Percentiles rank a stretch among this genome's conserved stretches.
phyloP scores from a whole-genome alignment of 2,329 filamentous ascomycete genomes.

The Camillea tinctor region DNA sequence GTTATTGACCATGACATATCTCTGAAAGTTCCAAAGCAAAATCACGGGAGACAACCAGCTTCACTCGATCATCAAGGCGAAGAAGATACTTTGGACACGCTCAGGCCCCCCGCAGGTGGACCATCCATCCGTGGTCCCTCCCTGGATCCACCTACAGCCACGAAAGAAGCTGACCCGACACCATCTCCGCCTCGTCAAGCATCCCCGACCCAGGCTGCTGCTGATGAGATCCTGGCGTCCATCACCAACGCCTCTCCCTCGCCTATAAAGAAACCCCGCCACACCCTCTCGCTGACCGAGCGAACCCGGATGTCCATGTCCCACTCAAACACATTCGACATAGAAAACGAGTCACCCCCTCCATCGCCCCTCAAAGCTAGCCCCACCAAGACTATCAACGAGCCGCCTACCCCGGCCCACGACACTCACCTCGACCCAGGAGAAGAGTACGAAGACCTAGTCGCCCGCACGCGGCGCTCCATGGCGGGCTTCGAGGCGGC shows the following conservation, averaged over 20 bases:
- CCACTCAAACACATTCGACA: conserved; percentile 37
- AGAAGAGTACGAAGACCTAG: conserved; percentile 48
- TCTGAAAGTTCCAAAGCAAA: not conserved
- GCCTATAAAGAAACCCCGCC: conserved; percentile 53
- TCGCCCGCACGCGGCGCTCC: conserved; percentile 57
- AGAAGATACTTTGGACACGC: not conserved
- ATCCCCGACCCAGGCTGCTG: conserved; percentile 50
- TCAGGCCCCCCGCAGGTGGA: not conserved
- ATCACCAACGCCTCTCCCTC: conserved; percentile 57
- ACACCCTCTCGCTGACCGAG: conserved; percentile 67
- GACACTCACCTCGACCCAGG: conserved; percentile 21
- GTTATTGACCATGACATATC: not conserved
- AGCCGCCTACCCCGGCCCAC: no score
- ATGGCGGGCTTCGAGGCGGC: conserved; percentile 63
- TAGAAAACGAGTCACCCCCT: conserved; percentile 31
- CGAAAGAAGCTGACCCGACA: conserved; percentile 6
- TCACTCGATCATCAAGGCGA: not conserved
- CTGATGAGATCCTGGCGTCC: conserved; percentile 55
- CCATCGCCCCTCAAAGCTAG: conserved; percentile 19
- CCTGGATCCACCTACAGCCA: not conserved
- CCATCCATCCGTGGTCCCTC: conserved; percentile 1
- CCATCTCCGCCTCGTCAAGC: conserved; percentile 20
- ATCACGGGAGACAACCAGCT: not conserved
- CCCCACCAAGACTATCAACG: conserved; percentile 16
- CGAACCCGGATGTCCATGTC: conserved; percentile 82